phyloP scores from a whole-genome alignment of 768 basidiomycete genomes.

The Leccinum disarticulatum region DNA sequence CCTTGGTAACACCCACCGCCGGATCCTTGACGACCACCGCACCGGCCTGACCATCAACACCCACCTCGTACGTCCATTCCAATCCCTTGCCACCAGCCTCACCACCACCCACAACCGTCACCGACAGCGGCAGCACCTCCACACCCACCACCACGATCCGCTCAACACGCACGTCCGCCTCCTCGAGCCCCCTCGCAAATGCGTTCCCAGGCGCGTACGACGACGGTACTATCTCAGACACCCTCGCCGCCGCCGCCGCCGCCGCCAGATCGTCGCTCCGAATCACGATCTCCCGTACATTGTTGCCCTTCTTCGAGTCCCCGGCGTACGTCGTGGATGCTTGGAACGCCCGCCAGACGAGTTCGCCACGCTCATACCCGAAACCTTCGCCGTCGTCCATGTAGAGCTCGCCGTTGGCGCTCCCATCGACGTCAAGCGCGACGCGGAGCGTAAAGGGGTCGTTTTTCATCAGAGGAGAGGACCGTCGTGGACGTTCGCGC shows the following conservation, averaged over 20 bases:
- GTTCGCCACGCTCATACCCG: slow-evolving; percentile 69
- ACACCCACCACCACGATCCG: slow-evolving; percentile 80
- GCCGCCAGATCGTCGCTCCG: slow-evolving; percentile 59
- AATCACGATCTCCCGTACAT: slow-evolving; percentile 42
- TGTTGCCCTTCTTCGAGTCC: neutral
- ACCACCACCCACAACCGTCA: slow-evolving; percentile 50
- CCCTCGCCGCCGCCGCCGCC: slow-evolving; percentile 43
- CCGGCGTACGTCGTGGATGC: slow-evolving; percentile 47
- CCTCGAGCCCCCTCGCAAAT: slow-evolving; percentile 62
- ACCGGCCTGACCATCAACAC: slow-evolving; percentile 59
- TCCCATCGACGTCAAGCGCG: slow-evolving; percentile 59
- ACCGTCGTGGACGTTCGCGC: slow-evolving; percentile 81
- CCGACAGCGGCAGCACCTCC: slow-evolving; percentile 52
- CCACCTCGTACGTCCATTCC: slow-evolving; percentile 67
- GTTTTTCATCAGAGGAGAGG: slow-evolving; percentile 82
- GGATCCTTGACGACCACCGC: slow-evolving; percentile 78
- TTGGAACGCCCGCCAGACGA: slow-evolving; percentile 78
- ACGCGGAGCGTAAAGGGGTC: slow-evolving; percentile 94
- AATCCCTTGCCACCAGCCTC: slow-evolving; percentile 38
- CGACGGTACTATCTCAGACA: slow-evolving; percentile 39
- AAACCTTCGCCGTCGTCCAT: slow-evolving; percentile 92
- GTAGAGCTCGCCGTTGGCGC: slow-evolving; percentile 84
- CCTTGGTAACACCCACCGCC: slow-evolving; percentile 50
- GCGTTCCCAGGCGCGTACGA: slow-evolving; percentile 57
- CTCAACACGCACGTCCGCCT: slow-evolving; percentile 68